phyloP scores from a whole-genome alignment of 2,329 filamentous ascomycete genomes.

The Cladobotryum mycophilum region DNA sequence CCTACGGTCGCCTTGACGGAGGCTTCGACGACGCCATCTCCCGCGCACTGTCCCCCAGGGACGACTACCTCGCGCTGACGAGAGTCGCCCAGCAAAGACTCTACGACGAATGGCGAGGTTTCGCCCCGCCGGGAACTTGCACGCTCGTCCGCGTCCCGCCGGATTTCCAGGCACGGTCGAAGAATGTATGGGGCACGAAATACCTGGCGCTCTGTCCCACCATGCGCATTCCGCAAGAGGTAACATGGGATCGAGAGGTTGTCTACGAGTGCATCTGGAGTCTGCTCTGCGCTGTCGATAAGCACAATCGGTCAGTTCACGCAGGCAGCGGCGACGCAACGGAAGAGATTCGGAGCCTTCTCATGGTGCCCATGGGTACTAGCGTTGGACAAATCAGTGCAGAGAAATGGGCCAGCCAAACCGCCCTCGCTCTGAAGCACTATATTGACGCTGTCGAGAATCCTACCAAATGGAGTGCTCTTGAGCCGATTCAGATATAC shows the following conservation, averaged over 20 bases:
- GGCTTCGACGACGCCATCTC: slow-evolving; percentile 51
- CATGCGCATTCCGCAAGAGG: slow-evolving; percentile 41
- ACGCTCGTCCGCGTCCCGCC: slow-evolving; percentile 40
- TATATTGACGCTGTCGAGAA: slow-evolving; percentile 40
- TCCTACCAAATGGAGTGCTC: slow-evolving; percentile 34
- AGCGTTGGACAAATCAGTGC: slow-evolving; percentile 40
- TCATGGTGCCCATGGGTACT: slow-evolving; percentile 48
- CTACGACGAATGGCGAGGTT: slow-evolving; percentile 43
- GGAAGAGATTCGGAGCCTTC: slow-evolving; percentile 33
- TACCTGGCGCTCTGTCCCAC: slow-evolving; percentile 47
- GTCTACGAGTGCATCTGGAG: slow-evolving; percentile 50
- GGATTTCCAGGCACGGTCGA: slow-evolving; percentile 24
- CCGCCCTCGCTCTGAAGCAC: slow-evolving; percentile 45
- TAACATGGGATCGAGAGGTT: slow-evolving; percentile 45
- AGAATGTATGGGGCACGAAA: slow-evolving; percentile 35
- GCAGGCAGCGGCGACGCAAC: slow-evolving; percentile 3
- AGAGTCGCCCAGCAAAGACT: slow-evolving; percentile 36
- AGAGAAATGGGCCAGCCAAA: slow-evolving; percentile 44
- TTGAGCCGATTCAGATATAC: slow-evolving; percentile 19
- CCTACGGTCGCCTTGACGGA: slow-evolving; percentile 47
- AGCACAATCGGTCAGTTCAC: slow-evolving; percentile 33
- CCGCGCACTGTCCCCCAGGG: slow-evolving; percentile 36
- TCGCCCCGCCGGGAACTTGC: slow-evolving; percentile 44
- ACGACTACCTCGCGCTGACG: slow-evolving; percentile 43
- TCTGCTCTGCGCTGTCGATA: slow-evolving; percentile 41